Base-by-base conservation (phyloP, 163 green algal species). In the Volvox carteri region DNA sequence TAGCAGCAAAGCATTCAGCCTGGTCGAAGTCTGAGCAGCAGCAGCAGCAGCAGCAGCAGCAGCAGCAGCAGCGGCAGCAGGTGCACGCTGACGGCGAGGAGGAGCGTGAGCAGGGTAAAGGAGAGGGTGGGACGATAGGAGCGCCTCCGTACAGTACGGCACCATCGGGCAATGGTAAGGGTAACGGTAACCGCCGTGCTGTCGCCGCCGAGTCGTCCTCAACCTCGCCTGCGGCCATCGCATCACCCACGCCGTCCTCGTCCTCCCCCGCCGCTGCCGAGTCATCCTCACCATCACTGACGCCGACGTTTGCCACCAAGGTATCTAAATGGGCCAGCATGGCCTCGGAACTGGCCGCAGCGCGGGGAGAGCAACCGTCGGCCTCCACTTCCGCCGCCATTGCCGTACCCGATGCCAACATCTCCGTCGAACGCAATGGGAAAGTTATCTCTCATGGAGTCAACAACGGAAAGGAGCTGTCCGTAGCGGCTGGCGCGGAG, bases 271-370 rank as follows among this genome's bases (percentile, higher is more conserved):
- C 62, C n/a, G 18, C 62, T 23, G 28, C 54, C 70, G 1, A 39
- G 19, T 37, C 70, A 14, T 78, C 72, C 44, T 44, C 74, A 6
- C 41, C 44, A 21, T 28, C 75, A 35, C 11, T 30, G 30, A 52
- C 75, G 25, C 52, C 52, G 28, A 54, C 77, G 23, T 41, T 28
- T 41, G 35, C 77, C 50, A 11, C 52, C 1, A 54, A 52, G 77
- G 18, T 37, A 33, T 73, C 77, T 8, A 37, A 23, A 37, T 85
- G 77, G 77, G 52, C 50, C 4, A 85, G 54, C 25, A 85, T 85
- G 77, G 77, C 77, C 0, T 50, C 50, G 8, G 77, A 85, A 35
- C 62, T 85, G 52, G 21, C 54, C 8, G 8, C 5, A 3, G 33
- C 35, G 35, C 77, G 77, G 6, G 25, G 41, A 8, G 25, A 25